Conservation (phyloP, 257 asterid species). For the Forsythia suspensa region DNA sequence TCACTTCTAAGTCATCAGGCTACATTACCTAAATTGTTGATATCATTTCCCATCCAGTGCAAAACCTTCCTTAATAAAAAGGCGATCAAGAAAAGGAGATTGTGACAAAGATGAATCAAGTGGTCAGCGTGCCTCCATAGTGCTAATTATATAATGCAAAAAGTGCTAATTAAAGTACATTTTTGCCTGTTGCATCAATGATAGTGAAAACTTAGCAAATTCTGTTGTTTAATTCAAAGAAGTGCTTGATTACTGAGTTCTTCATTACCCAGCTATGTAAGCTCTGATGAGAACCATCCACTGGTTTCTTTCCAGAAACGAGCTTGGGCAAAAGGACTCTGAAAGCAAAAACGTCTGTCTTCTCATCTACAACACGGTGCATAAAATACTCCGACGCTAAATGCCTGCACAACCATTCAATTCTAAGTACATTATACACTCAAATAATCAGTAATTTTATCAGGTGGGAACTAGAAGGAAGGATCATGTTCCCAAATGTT, state of each 20-base stretch:
- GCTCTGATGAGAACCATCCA: conserved; percentile 85
- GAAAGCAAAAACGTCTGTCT: too few species aligned
- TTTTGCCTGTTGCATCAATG: conserved; percentile 49
- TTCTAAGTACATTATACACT: too few species aligned
- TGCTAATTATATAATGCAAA: conserved; percentile 39
- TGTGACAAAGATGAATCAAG: conserved; percentile 16
- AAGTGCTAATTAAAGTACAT: conserved; percentile 36
- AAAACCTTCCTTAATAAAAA: conserved; percentile 2
- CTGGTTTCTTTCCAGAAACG: conserved; percentile 87
- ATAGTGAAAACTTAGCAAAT: not conserved
- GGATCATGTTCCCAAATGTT: too few species aligned
- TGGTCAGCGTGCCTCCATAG: conserved; percentile 42
- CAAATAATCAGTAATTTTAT: too few species aligned
- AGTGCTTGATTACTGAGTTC: conserved; percentile 2
- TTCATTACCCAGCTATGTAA: conserved; percentile 85
- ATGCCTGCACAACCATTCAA: too few species aligned
- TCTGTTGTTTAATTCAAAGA: not conserved
- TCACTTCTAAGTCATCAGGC: not conserved
- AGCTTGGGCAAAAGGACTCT: conserved; percentile 87
- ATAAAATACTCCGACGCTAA: too few species aligned
- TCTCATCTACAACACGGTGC: too few species aligned
- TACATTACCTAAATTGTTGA: conserved; percentile 1
- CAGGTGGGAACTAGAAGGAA: too few species aligned
- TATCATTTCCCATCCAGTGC: conserved; percentile 1
- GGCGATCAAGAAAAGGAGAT: not conserved